phyloP scores from a whole-genome alignment of 495 filamentous ascomycete species.

The Neurospora sp. region DNA sequence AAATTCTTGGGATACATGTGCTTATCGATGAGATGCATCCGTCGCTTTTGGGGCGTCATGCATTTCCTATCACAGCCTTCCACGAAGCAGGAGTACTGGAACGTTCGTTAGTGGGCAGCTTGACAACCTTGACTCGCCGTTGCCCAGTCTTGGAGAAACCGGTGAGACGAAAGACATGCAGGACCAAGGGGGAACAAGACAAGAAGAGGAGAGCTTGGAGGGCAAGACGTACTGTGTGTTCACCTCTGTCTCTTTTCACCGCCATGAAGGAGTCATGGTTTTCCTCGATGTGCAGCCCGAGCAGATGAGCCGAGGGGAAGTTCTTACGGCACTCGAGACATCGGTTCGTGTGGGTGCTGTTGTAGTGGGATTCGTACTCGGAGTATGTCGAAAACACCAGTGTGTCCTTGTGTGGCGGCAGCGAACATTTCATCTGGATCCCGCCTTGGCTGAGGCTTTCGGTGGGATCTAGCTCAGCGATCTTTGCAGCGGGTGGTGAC shows the following conservation, averaged over 20 bases:
- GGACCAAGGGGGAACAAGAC: neutral
- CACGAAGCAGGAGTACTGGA: constrained; percentile 78
- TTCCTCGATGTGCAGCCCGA: constrained; percentile 82
- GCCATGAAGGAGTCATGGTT: constrained; percentile 75
- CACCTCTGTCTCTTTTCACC: constrained; percentile 62
- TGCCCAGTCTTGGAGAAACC: neutral
- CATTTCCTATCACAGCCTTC: constrained; percentile 82
- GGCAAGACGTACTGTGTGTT: constrained; percentile 62
- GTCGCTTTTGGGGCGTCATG: constrained; percentile 69
- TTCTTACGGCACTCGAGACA: constrained; percentile 75
- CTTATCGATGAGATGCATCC: constrained; percentile 84
- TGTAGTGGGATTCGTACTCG: constrained; percentile 83
- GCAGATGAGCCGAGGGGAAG: constrained; percentile 58
- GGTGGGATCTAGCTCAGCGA: constrained; percentile 31
- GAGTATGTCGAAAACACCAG: constrained; percentile 62
- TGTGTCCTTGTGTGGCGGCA: constrained; percentile 65
- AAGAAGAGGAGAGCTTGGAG: neutral
- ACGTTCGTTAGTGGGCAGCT: constrained; percentile 1
- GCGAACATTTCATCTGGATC: constrained; percentile 59
- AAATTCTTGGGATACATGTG: constrained; percentile 89
- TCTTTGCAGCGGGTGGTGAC: constrained; percentile 27
- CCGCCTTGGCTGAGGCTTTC: constrained; percentile 6
- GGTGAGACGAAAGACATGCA: neutral
- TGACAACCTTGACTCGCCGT: neutral
- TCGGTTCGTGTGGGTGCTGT: constrained; percentile 69